Conservation (phyloP, 208 protist genomes). For the Wallacemonas sp. region DNA sequence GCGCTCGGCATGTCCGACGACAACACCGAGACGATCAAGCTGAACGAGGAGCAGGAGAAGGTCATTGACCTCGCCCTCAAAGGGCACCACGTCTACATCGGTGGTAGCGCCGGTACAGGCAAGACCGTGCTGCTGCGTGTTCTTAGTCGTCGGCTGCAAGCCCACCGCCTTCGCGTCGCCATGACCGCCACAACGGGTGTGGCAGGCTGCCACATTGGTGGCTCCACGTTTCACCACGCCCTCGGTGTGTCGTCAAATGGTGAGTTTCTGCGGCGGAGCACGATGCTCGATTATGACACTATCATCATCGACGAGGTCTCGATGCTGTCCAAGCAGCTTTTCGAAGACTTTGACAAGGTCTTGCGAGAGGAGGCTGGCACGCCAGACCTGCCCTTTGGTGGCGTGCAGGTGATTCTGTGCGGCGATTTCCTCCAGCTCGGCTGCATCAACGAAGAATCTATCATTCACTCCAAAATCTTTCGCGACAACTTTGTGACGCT, state of each 20-base stretch:
- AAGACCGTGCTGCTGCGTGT: slow-evolving; percentile 86
- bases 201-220: slow-evolving; percentile 88
- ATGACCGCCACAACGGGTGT: slow-evolving; percentile 91
- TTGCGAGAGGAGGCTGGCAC: slow-evolving; percentile 80
- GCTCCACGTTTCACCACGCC: slow-evolving; percentile 90
- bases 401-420: slow-evolving; percentile 92
- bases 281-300: slow-evolving; percentile 81
- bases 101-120: slow-evolving; percentile 87
- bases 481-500: slow-evolving; percentile 77
- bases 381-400: slow-evolving; percentile 89
- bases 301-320: slow-evolving; percentile 94
- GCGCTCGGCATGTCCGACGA: slow-evolving; percentile 25
- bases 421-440: slow-evolving; percentile 93
- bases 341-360: slow-evolving; percentile 87
- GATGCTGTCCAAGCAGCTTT: slow-evolving; percentile 85
- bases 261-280: slow-evolving; percentile 77
- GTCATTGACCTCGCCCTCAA: slow-evolving; percentile 83
- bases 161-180: slow-evolving; percentile 77
- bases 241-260: slow-evolving; percentile 74
- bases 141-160: slow-evolving; percentile 69
- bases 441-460: slow-evolving; percentile 79
- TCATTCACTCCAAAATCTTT: slow-evolving; percentile 75
- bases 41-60: slow-evolving; percentile 84
- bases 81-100: slow-evolving; percentile 87
- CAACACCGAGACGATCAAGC: slow-evolving; percentile 40